phyloP scores from a whole-genome alignment of 2,329 filamentous ascomycete genomes.

The Ophiostoma novo-ulmi region DNA sequence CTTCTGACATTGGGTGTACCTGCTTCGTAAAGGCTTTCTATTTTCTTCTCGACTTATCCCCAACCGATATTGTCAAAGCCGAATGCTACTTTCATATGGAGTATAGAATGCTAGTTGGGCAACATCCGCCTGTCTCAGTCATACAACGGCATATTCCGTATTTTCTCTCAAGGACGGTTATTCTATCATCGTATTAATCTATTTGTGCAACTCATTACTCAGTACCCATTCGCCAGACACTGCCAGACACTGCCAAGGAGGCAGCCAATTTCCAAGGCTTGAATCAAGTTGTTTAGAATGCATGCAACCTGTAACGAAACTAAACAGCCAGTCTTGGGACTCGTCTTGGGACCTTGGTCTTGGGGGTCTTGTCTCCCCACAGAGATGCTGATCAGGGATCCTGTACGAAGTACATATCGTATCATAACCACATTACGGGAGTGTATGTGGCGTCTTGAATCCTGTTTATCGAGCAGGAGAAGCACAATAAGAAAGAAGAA shows the following conservation, averaged over 20 bases:
- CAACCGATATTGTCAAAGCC: not conserved
- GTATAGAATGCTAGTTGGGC: not conserved
- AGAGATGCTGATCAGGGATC: not conserved
- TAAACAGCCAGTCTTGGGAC: not conserved
- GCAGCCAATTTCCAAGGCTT: conserved; percentile 8
- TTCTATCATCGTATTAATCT: not conserved
- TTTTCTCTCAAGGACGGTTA: not conserved
- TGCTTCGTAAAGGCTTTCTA: no score
- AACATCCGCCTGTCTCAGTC: not conserved
- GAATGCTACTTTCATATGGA: not conserved
- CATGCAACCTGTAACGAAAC: not conserved
- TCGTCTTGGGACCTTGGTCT: not conserved
- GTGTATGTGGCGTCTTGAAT: not conserved
- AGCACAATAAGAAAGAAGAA: not conserved
- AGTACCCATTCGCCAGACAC: not conserved
- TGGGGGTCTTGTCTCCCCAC: not conserved
- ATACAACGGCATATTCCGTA: not conserved
- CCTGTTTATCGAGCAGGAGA: not conserved
- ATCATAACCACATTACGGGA: not conserved
- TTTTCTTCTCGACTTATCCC: no score
- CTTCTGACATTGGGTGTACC: not conserved
- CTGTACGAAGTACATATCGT: not conserved
- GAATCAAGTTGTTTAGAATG: conserved; percentile 2
- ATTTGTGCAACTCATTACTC: not conserved
- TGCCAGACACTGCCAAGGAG: not conserved